Evolutionary conservation across 139 green algal genomes (phyloP).

Genomic region (Parachlorella kessleri): DNA sequence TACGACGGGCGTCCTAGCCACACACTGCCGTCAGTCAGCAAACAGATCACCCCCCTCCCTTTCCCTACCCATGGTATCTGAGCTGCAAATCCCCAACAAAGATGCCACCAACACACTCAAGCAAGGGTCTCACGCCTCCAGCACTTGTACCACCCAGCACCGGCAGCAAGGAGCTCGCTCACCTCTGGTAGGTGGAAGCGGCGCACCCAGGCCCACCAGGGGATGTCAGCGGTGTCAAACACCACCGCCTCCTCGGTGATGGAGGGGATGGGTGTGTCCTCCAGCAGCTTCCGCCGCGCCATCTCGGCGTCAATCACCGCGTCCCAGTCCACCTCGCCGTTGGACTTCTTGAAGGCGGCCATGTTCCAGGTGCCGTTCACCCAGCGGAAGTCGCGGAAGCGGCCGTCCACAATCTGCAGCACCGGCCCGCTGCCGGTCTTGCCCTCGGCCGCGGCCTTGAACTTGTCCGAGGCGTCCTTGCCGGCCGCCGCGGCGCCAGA

Average conservation of each 20-base stretch:
- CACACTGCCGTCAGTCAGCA: no score
- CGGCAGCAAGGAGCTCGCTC: constrained; percentile 2
- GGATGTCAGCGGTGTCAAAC: constrained; percentile 93
- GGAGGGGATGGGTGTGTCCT: constrained; percentile 78
- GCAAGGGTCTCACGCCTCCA: no score
- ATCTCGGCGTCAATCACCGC: constrained; percentile 91
- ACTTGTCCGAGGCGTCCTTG: constrained; percentile 66
- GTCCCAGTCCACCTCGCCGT: constrained; percentile 82
- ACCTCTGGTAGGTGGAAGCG: constrained; percentile 96
- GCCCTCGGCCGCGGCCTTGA: constrained; percentile 48
- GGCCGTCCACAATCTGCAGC: constrained; percentile 71
- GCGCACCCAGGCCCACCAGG: constrained; percentile 94
- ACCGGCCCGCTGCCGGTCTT: constrained; percentile 1
- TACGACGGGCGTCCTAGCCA: no score
- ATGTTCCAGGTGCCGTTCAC: constrained; percentile 77
- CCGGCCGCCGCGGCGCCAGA: constrained; percentile 65
- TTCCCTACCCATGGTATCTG: no score
- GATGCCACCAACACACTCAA: no score
- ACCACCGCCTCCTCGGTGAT: constrained; percentile 88
- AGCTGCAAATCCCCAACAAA: no score
- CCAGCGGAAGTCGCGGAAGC: constrained; percentile 89
- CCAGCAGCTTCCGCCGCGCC: constrained; percentile 82
- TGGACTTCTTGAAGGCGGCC: constrained; percentile 23
- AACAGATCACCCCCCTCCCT: no score
- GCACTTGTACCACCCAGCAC: no score